These are phyloP conservation scores for Claviceps capensis DNA, from an alignment of 2,329 filamentous ascomycete species.

Conservation along the genomic window DNA sequence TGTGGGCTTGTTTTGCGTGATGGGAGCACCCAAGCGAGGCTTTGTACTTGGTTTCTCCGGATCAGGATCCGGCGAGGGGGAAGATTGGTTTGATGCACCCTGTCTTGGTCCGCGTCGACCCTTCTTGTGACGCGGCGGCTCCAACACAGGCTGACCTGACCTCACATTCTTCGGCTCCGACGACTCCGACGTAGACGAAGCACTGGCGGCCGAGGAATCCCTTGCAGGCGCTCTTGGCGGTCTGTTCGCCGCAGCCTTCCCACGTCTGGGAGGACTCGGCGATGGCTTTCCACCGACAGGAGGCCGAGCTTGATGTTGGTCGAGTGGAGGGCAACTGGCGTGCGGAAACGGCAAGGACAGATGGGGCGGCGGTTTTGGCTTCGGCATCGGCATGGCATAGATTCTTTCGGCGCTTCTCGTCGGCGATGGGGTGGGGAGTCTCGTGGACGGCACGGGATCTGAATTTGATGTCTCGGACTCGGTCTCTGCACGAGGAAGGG, in stretches of 20 bases:
- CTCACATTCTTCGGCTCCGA: constrained; percentile 22
- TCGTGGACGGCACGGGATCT: neutral
- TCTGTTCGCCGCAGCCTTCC: constrained; percentile 6
- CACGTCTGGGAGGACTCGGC: neutral
- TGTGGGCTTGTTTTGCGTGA: neutral
- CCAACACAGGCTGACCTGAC: constrained; percentile 16
- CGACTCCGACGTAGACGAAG: constrained; percentile 12
- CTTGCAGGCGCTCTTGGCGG: constrained; percentile 10
- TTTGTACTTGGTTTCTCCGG: constrained; percentile 14
- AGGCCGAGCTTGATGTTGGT: neutral
- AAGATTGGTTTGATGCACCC: constrained; percentile 1
- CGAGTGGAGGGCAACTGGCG: neutral
- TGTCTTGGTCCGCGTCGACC: constrained; percentile 7
- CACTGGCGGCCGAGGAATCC: constrained; percentile 9
- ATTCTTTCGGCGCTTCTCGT: constrained; percentile 3
- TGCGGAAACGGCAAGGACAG: neutral
- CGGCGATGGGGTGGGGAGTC: neutral
- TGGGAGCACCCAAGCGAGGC: constrained; percentile 3
- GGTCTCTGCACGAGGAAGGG: neutral
- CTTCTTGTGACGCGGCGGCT: constrained; percentile 7
- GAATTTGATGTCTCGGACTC: neutral
- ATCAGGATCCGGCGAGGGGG: constrained; percentile 13
- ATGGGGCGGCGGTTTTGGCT: constrained; percentile 11
- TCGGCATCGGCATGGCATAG: constrained; percentile 4
- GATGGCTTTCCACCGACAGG: neutral